Percentiles rank a stretch among this genome's conserved stretches.
Evolutionary conservation across 768 basidiomycete genomes (phyloP).

Genomic region (Agaricus blazei): DNA sequence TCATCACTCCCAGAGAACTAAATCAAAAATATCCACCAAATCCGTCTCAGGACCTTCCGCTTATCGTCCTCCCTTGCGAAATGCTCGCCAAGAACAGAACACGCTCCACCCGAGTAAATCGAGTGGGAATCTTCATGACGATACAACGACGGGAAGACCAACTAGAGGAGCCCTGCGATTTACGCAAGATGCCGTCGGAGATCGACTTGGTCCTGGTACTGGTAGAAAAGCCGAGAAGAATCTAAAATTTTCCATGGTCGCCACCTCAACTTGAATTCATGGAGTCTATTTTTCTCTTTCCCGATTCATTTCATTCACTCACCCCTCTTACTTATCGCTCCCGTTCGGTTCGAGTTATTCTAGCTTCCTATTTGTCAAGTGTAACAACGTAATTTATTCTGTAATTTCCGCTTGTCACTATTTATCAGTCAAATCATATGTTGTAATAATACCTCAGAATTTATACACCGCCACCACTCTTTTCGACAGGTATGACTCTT

Average conservation of each 20-base stretch:
- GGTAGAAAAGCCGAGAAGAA: background rate
- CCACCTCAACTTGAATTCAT: background rate
- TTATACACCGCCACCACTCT: constrained; percentile 52
- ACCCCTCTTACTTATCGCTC: background rate
- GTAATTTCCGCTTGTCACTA: background rate
- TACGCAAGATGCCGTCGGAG: background rate
- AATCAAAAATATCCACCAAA: background rate
- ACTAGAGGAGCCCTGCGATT: background rate
- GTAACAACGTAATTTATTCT: background rate
- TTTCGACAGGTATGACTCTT: constrained; percentile 45
- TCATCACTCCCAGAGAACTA: background rate
- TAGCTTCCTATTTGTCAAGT: too few species aligned
- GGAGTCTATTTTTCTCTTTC: background rate
- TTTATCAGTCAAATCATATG: background rate
- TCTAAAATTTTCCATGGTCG: background rate
- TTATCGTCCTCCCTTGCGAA: too few species aligned
- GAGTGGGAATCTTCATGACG: background rate
- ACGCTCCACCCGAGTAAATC: background rate
- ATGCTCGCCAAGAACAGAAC: too few species aligned
- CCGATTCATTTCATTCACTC: background rate
- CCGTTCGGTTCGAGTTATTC: too few species aligned
- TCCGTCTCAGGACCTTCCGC: background rate
- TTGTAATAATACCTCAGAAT: background rate
- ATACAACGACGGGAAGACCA: background rate
- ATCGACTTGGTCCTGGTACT: background rate